phyloP scores from a whole-genome alignment of 768 basidiomycete genomes.

The Mycena sanguinolenta region DNA sequence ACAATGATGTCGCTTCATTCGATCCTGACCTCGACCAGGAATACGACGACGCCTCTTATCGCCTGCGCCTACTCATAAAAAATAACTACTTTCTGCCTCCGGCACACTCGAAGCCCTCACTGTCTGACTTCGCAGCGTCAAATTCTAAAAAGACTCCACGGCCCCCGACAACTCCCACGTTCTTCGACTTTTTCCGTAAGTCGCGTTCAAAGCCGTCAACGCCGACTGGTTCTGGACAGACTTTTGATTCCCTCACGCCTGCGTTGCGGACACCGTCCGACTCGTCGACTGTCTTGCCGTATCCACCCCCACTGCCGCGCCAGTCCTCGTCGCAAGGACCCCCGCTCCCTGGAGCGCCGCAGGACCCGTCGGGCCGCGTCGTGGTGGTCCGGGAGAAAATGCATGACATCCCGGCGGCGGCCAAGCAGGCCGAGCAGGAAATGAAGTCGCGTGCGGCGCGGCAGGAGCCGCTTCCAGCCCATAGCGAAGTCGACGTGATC shows the following conservation, averaged over 20 bases:
- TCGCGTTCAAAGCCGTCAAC: constrained; percentile 67
- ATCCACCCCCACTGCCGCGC: constrained; percentile 51
- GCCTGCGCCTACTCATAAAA: constrained; percentile 85
- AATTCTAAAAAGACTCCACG: constrained; percentile 61
- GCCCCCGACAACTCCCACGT: constrained; percentile 60
- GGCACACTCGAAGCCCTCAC: constrained; percentile 85
- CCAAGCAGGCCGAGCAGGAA: constrained; percentile 82
- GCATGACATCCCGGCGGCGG: constrained; percentile 76
- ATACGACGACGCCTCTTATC: constrained; percentile 84
- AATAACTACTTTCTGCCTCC: constrained; percentile 93
- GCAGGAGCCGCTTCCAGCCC: constrained; percentile 53
- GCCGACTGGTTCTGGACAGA: constrained; percentile 53
- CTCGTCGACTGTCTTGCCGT: constrained; percentile 63
- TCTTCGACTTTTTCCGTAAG: constrained; percentile 81
- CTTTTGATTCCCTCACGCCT: constrained; percentile 56
- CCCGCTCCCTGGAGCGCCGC: constrained; percentile 49
- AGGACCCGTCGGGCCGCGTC: constrained; percentile 68
- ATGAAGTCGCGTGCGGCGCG: constrained; percentile 68
- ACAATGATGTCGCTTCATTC: constrained; percentile 61
- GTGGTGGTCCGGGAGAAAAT: constrained; percentile 89
- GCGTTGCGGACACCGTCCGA: constrained; percentile 77
- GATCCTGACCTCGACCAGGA: constrained; percentile 65
- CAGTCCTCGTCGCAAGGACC: constrained; percentile 54
- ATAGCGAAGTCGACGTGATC: constrained; percentile 67
- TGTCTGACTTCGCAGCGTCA: constrained; percentile 66